Base-by-base conservation (phyloP, 1,284 basidiomycete genomes). In the Erythrobasidium hasegawianum region DNA sequence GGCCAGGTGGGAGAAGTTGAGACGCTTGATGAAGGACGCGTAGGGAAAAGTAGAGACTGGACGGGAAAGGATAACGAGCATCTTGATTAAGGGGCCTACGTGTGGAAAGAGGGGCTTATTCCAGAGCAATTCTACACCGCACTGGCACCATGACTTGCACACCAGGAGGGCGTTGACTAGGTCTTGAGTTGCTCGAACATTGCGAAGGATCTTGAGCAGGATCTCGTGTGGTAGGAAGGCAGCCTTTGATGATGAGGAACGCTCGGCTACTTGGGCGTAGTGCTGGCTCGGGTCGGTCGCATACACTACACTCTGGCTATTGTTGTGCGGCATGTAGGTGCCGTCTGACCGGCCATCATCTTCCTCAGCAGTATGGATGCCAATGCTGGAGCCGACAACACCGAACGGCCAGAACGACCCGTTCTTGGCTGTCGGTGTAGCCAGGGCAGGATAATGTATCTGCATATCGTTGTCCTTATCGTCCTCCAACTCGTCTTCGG, bases 51-150 rank as follows among this genome's bases (percentile, higher is more conserved):
- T 89, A 71, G 87, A 84, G n/a, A 73, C 68, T 4, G 76, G 72
- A 20, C 74, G 80, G 18, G 81, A 79, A 66, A 92, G 80, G 41
- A 88, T 80, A 58, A 81, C 79, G 73, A 91, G 83, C 83, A 92
- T 87, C 78, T 88, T 87, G 76, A 86, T 83, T 57, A 95, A 83
- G 49, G 87, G 87, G 57, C 83, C 81, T 67, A 86, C 82, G 68
- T 84, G 84, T 62, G 84, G 81, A 75, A 95, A 86, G 61, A 82
- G 81, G 16, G 95, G 94, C 72, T 90, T 88, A 77, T 94, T 88
- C 95, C 95, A 99, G 20, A 98, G 83, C 18, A 97, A 83, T 77
- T 97, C 92, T 60, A 95, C 92, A 8, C 91, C 87, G 77, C 92
- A 95, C 74, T 94, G 86, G 80, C 93, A 97, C 94, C 96, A 98